A percentile compares a stretch with the other conserved stretches of the same genome.
Evolutionary conservation across 495 filamentous ascomycete genomes (phyloP).

Genomic region (Parathielavia appendiculata): DNA sequence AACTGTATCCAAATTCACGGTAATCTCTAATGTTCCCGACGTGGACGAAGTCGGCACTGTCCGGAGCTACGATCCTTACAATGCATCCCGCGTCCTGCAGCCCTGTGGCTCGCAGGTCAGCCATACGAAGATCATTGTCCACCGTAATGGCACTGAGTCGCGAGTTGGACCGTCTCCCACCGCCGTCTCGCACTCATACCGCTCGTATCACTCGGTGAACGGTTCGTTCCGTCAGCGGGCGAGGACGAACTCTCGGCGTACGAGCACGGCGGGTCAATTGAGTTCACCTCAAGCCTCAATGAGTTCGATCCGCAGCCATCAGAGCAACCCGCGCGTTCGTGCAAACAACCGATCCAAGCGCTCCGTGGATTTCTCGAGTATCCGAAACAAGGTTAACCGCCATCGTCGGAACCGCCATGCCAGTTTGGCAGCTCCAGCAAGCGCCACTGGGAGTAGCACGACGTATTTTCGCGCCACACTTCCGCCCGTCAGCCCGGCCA

Average conservation of each 20-base stretch:
- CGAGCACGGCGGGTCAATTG: conserved; percentile 19
- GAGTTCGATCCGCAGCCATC: conserved; percentile 57
- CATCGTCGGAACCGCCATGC: conserved; percentile 17
- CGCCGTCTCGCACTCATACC: conserved; percentile 23
- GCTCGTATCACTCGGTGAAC: conserved; percentile 24
- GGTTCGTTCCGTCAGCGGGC: conserved; percentile 21
- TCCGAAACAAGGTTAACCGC: conserved; percentile 29
- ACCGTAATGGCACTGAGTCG: conserved; percentile 42
- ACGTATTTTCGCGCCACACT: conserved; percentile 21
- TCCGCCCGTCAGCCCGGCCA: conserved; percentile 15
- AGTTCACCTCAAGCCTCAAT: conserved; percentile 44
- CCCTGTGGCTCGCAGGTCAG: conserved; percentile 32
- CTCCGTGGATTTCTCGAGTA: conserved; percentile 68
- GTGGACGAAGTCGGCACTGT: conserved; percentile 34
- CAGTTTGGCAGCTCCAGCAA: conserved; percentile 22
- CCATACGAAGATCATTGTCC: conserved; percentile 60
- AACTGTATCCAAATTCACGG: conserved; percentile 63
- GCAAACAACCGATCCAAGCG: conserved; percentile 64
- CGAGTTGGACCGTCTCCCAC: conserved; percentile 10
- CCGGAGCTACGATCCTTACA: conserved; percentile 76
- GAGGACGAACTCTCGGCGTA: conserved; percentile 22
- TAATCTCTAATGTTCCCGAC: conserved; percentile 55
- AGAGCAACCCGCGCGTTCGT: conserved; percentile 43
- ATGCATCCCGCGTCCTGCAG: conserved; percentile 56
- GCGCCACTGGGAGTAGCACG: conserved; percentile 27